Evolutionary conservation across 768 basidiomycete genomes (phyloP).

Genomic region (Favolaschia claudopus): DNA sequence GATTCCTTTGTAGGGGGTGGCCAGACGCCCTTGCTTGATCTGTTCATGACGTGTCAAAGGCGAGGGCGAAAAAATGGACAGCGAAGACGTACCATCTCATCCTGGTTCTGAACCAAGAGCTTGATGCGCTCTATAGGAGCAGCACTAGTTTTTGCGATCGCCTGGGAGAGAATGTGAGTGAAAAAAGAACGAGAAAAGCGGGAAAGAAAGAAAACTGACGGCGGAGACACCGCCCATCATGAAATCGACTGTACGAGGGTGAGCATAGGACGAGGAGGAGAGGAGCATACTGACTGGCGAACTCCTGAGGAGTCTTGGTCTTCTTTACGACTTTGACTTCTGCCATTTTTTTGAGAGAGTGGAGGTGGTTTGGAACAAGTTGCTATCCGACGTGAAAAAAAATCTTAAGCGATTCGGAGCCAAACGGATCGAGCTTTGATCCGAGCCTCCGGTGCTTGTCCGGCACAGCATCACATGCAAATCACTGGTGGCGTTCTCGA

Average conservation of each 20-base stretch:
- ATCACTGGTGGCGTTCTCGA: too few relatives aligned
- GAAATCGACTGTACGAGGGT: slow-evolving; percentile 75
- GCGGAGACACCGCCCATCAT: slow-evolving; percentile 97
- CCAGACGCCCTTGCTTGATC: slow-evolving; percentile 99
- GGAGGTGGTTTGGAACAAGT: slow-evolving; percentile 64
- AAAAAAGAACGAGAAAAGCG: slow-evolving; percentile 26
- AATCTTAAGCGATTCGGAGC: slow-evolving; percentile 46
- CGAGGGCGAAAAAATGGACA: slow-evolving; percentile 7
- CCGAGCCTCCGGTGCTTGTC: slow-evolving; percentile 6
- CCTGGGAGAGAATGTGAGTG: slow-evolving; percentile 57
- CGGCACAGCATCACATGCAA: too few relatives aligned
- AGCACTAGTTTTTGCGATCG: slow-evolving; percentile 98
- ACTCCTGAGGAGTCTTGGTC: slow-evolving; percentile 91
- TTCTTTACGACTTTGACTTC: slow-evolving; percentile 79
- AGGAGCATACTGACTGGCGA: slow-evolving; percentile 50
- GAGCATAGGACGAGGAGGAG: slow-evolving; percentile 18
- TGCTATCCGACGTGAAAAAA: slow-evolving; percentile 47
- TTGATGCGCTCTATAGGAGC: slow-evolving; percentile 99
- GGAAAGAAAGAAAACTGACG: slow-evolving; percentile 51
- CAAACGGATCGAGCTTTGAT: slow-evolving; percentile 14
- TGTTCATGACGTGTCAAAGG: slow-evolving; percentile 52
- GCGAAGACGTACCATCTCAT: slow-evolving; percentile 90
- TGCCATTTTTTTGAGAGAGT: slow-evolving; percentile 77
- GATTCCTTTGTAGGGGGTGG: slow-evolving; percentile 96
- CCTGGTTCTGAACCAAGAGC: slow-evolving; percentile 98